Conservation (phyloP, 208 protist genomes). For the Tetramitus jugosus region DNA sequence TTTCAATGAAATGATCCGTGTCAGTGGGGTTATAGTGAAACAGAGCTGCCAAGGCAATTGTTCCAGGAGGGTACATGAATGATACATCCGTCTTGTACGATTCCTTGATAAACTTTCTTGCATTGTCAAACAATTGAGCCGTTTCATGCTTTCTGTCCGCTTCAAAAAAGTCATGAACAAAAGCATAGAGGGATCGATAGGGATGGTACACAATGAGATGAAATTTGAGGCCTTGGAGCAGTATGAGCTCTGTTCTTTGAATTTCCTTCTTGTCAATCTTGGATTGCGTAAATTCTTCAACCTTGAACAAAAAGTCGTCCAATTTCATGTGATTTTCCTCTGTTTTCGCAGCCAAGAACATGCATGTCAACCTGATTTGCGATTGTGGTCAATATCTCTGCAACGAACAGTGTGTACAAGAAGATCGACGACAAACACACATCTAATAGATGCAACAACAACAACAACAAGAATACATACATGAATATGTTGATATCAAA, state of each 20-base stretch:
- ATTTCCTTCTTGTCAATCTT: not conserved
- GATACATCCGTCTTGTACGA: not conserved
- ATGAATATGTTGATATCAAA: conserved; percentile 3
- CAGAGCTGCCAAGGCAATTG: not conserved
- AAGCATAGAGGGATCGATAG: not conserved
- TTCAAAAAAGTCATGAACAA: not conserved
- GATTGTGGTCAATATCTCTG: not conserved
- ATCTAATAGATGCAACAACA: too few relatives aligned
- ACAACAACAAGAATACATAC: not conserved
- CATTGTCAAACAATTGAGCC: not conserved
- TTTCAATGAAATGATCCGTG: too few relatives aligned
- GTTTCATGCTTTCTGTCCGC: not conserved
- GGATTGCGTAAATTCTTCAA: not conserved
- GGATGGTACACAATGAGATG: conserved; percentile 13
- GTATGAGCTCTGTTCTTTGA: not conserved
- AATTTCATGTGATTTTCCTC: not conserved
- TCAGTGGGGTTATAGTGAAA: not conserved
- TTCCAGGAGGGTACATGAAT: not conserved
- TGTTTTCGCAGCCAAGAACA: not conserved
- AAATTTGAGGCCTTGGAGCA: conserved; percentile 10
- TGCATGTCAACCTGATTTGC: not conserved
- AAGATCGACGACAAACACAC: too few relatives aligned
- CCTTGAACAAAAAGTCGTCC: not conserved
- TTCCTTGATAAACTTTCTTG: not conserved
- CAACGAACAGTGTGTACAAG: too few relatives aligned